phyloP scores from a whole-genome alignment of 345 rosid genomes.

The Brassica cretica region DNA sequence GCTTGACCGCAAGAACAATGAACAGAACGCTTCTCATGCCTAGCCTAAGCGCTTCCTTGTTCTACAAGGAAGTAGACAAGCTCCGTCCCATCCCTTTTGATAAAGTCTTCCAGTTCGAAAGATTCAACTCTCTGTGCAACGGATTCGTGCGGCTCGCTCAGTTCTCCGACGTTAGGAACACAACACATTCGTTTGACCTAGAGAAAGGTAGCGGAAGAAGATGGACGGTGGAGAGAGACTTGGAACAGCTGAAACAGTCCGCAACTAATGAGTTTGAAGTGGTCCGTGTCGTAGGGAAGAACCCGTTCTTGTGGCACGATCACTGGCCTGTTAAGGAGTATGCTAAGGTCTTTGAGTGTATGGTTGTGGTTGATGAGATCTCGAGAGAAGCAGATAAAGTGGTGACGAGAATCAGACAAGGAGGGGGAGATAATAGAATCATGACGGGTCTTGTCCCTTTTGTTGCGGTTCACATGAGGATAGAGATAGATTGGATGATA shows the following conservation, averaged over 20 bases:
- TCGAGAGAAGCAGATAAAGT: slow-evolving; percentile 75
- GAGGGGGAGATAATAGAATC: slow-evolving; percentile 41
- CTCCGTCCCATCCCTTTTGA: slow-evolving; percentile 81
- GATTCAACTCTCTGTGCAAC: slow-evolving; percentile 67
- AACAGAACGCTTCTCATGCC: slow-evolving; percentile 93
- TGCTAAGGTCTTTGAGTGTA: slow-evolving; percentile 82
- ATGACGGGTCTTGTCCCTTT: slow-evolving; percentile 40
- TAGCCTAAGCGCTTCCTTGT: slow-evolving; percentile 85
- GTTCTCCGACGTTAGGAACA: slow-evolving; percentile 56
- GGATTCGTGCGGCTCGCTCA: slow-evolving; percentile 74
- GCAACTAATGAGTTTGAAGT: slow-evolving; percentile 53
- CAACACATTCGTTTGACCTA: slow-evolving; percentile 45
- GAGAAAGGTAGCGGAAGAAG: slow-evolving; percentile 95
- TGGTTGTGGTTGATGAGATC: slow-evolving; percentile 74
- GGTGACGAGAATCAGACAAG: slow-evolving; percentile 62
- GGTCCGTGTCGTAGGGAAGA: slow-evolving; percentile 73
- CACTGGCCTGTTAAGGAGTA: slow-evolving; percentile 96
- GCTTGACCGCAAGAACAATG: slow-evolving; percentile 79
- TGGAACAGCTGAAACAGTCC: slow-evolving; percentile 62
- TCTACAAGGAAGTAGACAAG: slow-evolving; percentile 81
- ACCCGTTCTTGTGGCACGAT: slow-evolving; percentile 96
- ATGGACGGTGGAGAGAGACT: slow-evolving; percentile 80
- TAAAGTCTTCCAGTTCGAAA: slow-evolving; percentile 70
- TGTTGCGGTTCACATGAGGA: slow-evolving; percentile 93
- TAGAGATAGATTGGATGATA: slow-evolving; percentile 98